Percentiles rank a stretch among this genome's conserved stretches.
Conservation (phyloP, 2,329 filamentous ascomycete species). For the Lecanicillium sp. region DNA sequence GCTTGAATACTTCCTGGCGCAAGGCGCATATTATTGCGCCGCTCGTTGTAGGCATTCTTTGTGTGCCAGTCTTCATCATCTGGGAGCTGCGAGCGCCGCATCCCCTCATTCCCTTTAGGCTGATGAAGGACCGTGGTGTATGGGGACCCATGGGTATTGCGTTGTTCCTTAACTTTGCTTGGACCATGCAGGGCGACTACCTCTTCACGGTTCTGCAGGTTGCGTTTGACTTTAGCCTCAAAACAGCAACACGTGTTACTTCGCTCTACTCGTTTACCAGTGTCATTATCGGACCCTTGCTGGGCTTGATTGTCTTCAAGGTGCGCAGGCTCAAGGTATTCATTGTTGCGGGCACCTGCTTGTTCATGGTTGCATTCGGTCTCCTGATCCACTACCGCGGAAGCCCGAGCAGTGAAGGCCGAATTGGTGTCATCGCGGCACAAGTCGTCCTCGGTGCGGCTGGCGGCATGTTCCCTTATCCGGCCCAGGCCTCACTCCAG, state of each 20-base stretch:
- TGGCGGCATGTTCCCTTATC: constrained; percentile 53
- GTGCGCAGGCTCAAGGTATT: constrained; percentile 56
- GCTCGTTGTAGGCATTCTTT: constrained; percentile 36
- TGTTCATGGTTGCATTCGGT: constrained; percentile 60
- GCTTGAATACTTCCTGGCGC: constrained; percentile 29
- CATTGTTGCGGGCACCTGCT: constrained; percentile 49
- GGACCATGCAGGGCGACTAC: constrained; percentile 57
- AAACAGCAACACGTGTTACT: constrained; percentile 49
- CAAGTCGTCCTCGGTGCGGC: constrained; percentile 56
- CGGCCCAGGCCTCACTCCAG: constrained; percentile 38
- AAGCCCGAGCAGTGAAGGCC: constrained; percentile 29
- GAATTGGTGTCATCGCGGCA: constrained; percentile 53
- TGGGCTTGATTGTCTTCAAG: constrained; percentile 49
- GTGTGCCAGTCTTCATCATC: constrained; percentile 42
- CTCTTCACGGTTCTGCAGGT: constrained; percentile 56
- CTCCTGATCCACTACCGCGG: constrained; percentile 58
- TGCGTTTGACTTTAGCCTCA: constrained; percentile 50
- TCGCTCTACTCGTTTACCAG: constrained; percentile 52
- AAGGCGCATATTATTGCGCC: constrained; percentile 32
- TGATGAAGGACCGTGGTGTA: constrained; percentile 56
- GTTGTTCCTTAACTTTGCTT: constrained; percentile 46
- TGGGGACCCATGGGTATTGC: constrained; percentile 57
- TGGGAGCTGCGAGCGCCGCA: constrained; percentile 40
- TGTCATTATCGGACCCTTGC: constrained; percentile 47
- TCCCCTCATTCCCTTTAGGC: constrained; percentile 51